Conservation (phyloP, 2,329 filamentous ascomycete genomes). For the Gnomoniopsis smithogilvyi region DNA sequence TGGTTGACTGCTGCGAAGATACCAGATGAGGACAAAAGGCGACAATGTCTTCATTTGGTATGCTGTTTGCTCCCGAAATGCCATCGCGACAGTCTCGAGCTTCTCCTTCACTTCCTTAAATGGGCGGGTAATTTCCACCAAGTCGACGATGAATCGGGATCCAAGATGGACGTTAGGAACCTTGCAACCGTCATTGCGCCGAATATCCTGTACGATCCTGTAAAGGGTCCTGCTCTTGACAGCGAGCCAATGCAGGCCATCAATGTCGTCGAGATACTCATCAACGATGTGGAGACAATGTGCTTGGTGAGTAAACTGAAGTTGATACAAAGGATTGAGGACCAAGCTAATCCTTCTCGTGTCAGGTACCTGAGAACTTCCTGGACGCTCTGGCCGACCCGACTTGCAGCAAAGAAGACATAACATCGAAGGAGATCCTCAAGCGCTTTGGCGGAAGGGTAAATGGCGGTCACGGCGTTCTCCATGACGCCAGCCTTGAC, state of each 20-base stretch:
- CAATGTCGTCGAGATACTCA: slow-evolving; percentile 85
- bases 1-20: slow-evolving; percentile 92
- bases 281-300: slow-evolving; percentile 93
- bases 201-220: slow-evolving; percentile 78
- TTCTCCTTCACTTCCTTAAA: slow-evolving; percentile 92
- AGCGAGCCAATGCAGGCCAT: slow-evolving; percentile 91
- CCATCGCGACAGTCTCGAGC: slow-evolving; percentile 91
- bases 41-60: slow-evolving; percentile 82
- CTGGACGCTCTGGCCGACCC: slow-evolving; percentile 82
- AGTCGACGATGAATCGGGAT: slow-evolving; percentile 92
- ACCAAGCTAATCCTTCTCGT: slow-evolving; percentile 22
- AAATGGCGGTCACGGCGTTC: slow-evolving; percentile 49
- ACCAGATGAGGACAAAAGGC: slow-evolving; percentile 73
- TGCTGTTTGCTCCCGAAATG: slow-evolving; percentile 91
- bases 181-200: slow-evolving; percentile 95
- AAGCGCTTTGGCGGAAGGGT: slow-evolving; percentile 77
- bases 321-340: background rate
- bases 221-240: slow-evolving; percentile 67
- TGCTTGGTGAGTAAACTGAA: slow-evolving; percentile 70
- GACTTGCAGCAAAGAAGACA: slow-evolving; percentile 71
- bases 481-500: slow-evolving; percentile 55
- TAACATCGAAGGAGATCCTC: slow-evolving; percentile 95
- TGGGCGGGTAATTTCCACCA: slow-evolving; percentile 98
- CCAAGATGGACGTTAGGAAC: slow-evolving; percentile 99
- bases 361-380: slow-evolving; percentile 87